Conservation (phyloP, 164 flowering plant genomes). For the Vitis vinifera region ASM3070453v1 NC_081814.1:5902001-5902500, state of each 20-base stretch:
- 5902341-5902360: background rate
- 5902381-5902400: too few species aligned
- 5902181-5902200: too few species aligned
- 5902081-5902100: background rate
- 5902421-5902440: background rate
- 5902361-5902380: too few species aligned
- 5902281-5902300: too few species aligned
- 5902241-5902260: too few species aligned
- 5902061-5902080: conserved; percentile 15
- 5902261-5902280: too few species aligned
- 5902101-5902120: background rate
- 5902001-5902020: conserved; percentile 74
- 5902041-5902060: conserved; percentile 84
- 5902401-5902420: background rate
- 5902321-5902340: too few species aligned
- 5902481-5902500: background rate
- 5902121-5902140: background rate
- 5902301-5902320: too few species aligned
- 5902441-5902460: background rate
- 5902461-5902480: background rate
- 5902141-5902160: too few species aligned
- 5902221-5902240: too few species aligned
- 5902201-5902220: too few species aligned
- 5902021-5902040: conserved; percentile 95
- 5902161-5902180: too few species aligned